Conservation (phyloP, 495 filamentous ascomycete species). For the Hamigera avellanea region DNA sequence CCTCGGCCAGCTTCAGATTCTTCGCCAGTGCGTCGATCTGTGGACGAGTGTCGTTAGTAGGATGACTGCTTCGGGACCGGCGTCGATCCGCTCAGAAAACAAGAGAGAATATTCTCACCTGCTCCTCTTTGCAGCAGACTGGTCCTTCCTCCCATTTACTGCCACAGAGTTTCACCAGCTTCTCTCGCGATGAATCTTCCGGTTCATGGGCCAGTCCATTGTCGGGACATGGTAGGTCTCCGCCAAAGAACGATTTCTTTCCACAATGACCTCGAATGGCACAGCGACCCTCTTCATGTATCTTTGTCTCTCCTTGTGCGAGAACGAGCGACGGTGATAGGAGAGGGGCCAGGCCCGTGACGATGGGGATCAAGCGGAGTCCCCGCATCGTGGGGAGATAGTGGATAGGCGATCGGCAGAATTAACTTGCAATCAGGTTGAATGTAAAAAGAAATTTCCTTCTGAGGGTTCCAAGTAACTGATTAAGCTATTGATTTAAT, state of each 20-base stretch:
- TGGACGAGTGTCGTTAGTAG: slow-evolving; percentile 11
- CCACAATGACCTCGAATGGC: slow-evolving; percentile 87
- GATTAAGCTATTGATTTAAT: too few species aligned
- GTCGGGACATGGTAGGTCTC: slow-evolving; percentile 85
- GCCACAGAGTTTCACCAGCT: slow-evolving; percentile 79
- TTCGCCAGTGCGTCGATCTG: slow-evolving; percentile 65
- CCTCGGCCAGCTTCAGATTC: slow-evolving; percentile 77
- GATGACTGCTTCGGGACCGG: not conserved
- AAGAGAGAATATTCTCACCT: slow-evolving; percentile 38
- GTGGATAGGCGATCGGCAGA: too few species aligned
- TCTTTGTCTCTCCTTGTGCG: slow-evolving; percentile 39
- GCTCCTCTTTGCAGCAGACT: slow-evolving; percentile 74
- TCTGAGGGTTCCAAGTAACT: too few species aligned
- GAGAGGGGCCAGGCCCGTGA: slow-evolving; percentile 21
- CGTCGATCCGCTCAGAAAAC: too few species aligned
- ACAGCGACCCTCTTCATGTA: slow-evolving; percentile 83
- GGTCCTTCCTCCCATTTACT: slow-evolving; percentile 69
- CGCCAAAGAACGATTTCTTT: slow-evolving; percentile 75
- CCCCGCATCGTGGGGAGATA: slow-evolving; percentile 22
- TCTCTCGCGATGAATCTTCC: slow-evolving; percentile 51
- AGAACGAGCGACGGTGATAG: slow-evolving; percentile 15
- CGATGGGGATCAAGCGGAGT: slow-evolving; percentile 15
- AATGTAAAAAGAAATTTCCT: too few species aligned
- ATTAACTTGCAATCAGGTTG: too few species aligned
- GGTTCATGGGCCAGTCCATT: slow-evolving; percentile 73